Conservation (phyloP, 129 eudicot species). For the Helianthus annuus region HanXRQr2.0-SUNRISE NC_035449.2:190662705-190663204, state of each 20-base stretch:
- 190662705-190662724: not conserved
- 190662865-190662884: conserved; percentile 11
- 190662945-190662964: not conserved
- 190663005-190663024: conserved; percentile 34
- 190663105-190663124: conserved; percentile 65
- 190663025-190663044: conserved; percentile 55
- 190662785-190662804: conserved; percentile 9
- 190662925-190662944: not conserved
- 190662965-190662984: not conserved
- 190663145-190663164: not conserved
- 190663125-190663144: conserved; percentile 49
- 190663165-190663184: not conserved
- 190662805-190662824: not conserved
- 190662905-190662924: conserved; percentile 1
- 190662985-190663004: conserved; percentile 19
- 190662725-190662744: not conserved
- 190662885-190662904: not conserved
- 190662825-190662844: conserved; percentile 13
- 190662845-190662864: not conserved
- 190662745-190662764: conserved; percentile 16
- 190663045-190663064: conserved; percentile 63
- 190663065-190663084: conserved; percentile 67
- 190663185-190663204: conserved; percentile 12
- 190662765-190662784: conserved; percentile 16
- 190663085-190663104: conserved; percentile 67